Evolutionary conservation across 2,329 filamentous ascomycete genomes (phyloP), one percentile per base, ranked within the genome.

Genomic region (Alternaria infectoria): DNA sequence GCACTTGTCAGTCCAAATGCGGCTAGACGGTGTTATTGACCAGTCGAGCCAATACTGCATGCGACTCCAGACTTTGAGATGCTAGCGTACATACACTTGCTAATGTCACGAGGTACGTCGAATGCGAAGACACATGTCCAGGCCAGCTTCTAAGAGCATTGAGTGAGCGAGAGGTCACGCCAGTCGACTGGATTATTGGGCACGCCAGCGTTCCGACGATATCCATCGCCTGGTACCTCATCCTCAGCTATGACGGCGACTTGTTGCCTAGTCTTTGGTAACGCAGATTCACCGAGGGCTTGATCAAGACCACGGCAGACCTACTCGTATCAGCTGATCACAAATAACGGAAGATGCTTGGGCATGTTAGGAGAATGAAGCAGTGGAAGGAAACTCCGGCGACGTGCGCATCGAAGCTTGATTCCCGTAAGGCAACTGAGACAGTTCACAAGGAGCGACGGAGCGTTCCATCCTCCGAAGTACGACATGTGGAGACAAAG

Each of bases 401-500:
- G 19, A 3, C 19, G 23, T 52, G 49, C 32, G 19, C 49, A 21
- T 23, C 19, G 28, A 30, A 23, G 43, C 8, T 40, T 25, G 49
- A 5, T 52, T 25, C 3, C 28, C 2, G 30, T 1, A 58, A 72
- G 69, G 69, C 69, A 69, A 65, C 69, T 64, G 64, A 70, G 64
- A 73, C 70, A 68, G 2, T 6, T 46, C 15, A 12, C n/a, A 25
- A 52, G 10, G n/a, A 57, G 15, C 1, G 12, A 30, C 15, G 52
- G 57, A 59, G 52, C 50, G 46, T 55, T 49, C 19, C 17, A 45
- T 12, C 26, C 25, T 26, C 26, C 21, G 13, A 52, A 52, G 49
- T 23, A 52, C 49, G 30, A 52, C 9, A 23, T 25, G 13, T 28
- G 21, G 10, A 40, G 44, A 28, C 23, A 17, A 21, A 32, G 21